Base-by-base conservation (phyloP, 2,329 filamentous ascomycete species). In the Cryphonectria japonica region DNA sequence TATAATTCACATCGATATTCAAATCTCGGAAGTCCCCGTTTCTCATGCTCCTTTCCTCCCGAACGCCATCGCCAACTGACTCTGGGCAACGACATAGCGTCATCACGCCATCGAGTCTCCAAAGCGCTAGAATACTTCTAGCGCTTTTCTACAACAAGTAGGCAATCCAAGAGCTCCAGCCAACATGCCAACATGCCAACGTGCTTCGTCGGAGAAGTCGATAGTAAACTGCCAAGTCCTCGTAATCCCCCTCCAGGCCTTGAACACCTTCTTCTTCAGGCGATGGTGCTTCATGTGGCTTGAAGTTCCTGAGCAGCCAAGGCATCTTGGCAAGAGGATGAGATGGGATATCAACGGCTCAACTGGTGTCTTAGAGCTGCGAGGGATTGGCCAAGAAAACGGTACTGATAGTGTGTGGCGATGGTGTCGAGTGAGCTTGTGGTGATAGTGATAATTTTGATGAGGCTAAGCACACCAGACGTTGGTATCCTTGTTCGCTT, bases 181-280 rank as follows among this genome's bases (percentile, higher is more conserved):
- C 43, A 50, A 50, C 26, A 26, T 26, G 26, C 26, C 26, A 26
- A 26, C 26, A 26, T 26, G 26, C 26, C 26, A 29, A 59, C 29
- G 26, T 26, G 5, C 26, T 26, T 32, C 52, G 26, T 57, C 13
- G 13, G n/a, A 32, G 13, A 5, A 19, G 2, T 41, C 22, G n/a
- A 62, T 41, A 62, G 32, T 62, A 3, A 62, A 19, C n/a, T 62
- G 60, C 60, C 60, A 62, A 62, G 60, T 26, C 60, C n/a, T 41
- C 37, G 60, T 62, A 19, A 41, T 26, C 32, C 19, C 34, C 60
- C 22, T 22, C 22, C 61, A 63, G 2, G 1, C 4, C n/a, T 19
- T 19, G 39, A 29, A 63, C 61, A 43, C 61, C 61, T 64, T 64
- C 61, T 64, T n/a, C 39, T 64, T 64, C 61, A 46, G 37, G 61